Base-by-base conservation (phyloP, 352 stramenopile species). In the Globisporangium carolinianum region DNA sequence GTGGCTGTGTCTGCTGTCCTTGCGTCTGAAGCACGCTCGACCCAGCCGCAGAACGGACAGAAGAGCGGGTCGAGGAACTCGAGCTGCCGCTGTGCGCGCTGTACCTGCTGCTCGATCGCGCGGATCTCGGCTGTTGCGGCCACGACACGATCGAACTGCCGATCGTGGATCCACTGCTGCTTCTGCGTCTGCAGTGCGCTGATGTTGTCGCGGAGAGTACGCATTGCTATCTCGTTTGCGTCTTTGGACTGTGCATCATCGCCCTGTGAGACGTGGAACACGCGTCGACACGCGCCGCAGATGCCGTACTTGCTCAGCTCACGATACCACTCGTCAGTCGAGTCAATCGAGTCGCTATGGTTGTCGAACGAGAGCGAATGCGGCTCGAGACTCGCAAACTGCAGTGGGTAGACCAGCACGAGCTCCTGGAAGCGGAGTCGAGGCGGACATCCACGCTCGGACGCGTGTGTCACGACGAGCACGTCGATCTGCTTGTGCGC, bases 1-100 rank as follows among this genome's bases (percentile, higher is more conserved):
- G 38, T 43, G 7, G 38, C 11, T 6, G 38, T 45, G 4, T 9
- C 39, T 45, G 39, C 24, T 24, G 24, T 24, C 24, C 1, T 24
- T 24, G 24, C 24, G 24, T 24, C 24, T 24, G 24, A 24, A 24
- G 24, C 24, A 24, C 11, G 15, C 45, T 55, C 51, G 38, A 55
- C 51, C 66, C 69, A 74, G 8, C 68, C 63, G 47, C 66, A 83
- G 58, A 72, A 80, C 48, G 77, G 79, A 55, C 79, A 90, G 17
- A 67, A 72, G 6, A 83, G 15, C 0, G 51, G 50, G 0, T 37
- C 38, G 2, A 86, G 57, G 51, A 73, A 69, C 56, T 88, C 75
- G 7, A 86, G 50, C 32, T 68, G 56, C 24, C 68, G 57, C 35
- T 71, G 72, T 2, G 61, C 53, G 45, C 58, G 35, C 15, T 58